Evolutionary conservation across 495 filamentous ascomycete genomes (phyloP), one percentile per base, ranked within the genome.

Genomic region (Aspergillus wentii): DNA sequence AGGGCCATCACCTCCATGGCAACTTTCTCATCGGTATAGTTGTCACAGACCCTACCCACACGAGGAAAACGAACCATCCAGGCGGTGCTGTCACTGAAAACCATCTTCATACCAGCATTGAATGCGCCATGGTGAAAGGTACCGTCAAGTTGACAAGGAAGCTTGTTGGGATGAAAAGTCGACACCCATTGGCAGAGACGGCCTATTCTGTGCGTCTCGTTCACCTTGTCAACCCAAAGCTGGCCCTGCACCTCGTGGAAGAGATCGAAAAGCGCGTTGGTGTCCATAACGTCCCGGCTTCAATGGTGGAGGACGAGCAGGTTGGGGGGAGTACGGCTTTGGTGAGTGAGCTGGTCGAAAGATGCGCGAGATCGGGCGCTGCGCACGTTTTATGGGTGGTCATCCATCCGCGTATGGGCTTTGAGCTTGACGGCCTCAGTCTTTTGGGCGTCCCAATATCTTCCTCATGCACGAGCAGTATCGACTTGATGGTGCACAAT

Each of bases 41-140:
- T 47, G 15, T 39, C 47, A 42, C 38, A 49, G 46, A 67, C 54
- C 28, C 35, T 64, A 14, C 58, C 57, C 17, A 46, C 44, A 6
- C 61, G 54, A 46, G 66, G 59, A 38, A 69, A 62, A 36, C 64
- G 56, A 34, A 69, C 49, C 35, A 65, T 49, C 61, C 54, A 64
- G 28, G 48, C 36, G 17, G 47, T 57, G 25, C 45, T 45, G 38
- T 68, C 51, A 25, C 41, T 37, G 39, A 68, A 68, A 9, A 56
- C 38, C 29, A 67, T 45, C 25, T 64, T 61, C 26, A 51, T 35
- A 20, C 53, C 49, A 16, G 49, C 45, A 51, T 67, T 68, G 38
- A 54, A 68, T 27, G 62, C 41, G 22, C 57, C 61, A 51, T 60
- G 40, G 42, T 48, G 43, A 49, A 67, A 62, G 30, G 43, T 43